Base-by-base conservation (phyloP, 768 basidiomycete species). In the Rhizopogon roseolus region DNA sequence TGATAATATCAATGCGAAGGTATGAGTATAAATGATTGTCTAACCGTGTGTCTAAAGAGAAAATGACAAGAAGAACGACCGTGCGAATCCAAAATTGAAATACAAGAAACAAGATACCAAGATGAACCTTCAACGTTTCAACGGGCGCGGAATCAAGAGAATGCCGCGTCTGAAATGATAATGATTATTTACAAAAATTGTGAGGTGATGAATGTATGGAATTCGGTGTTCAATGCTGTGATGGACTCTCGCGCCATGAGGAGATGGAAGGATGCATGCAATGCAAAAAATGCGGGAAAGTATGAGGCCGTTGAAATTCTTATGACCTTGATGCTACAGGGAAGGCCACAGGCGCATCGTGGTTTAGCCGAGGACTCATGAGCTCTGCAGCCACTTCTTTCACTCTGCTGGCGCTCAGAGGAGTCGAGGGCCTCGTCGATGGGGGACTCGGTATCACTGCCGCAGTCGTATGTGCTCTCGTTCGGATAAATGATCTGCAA, bases 341-440 rank as follows among this genome's bases (percentile, higher is more conserved):
- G 8, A 16, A 34, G 7, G 19, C 14, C 19, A 16, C 14, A 5
- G 19, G 19, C 19, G 14, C 14, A 5, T 36, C 19, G 3, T 48
- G 22, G 14, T 8, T 49, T 8, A 62, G 55, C 2, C 41, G 45
- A 54, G 49, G 27, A 8, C 17, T 48, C 51, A 58, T 48, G 42
- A 60, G 56, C 41, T 57, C 54, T 1, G 36, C 27, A 66, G 85
- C 62, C 57, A 93, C 88, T 81, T 94, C 90, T 59, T 83, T 80
- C 53, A 80, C 80, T 22, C 89, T 87, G 59, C 83, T 89, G 55
- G 84, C 64, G 29, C 73, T 76, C 77, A 87, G 54, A 16, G 60
- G 64, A 43, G 62, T 60, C 8, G 64, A 53, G 11, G 64, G 49
- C 16, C 27, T 51, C 1, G 49, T 10, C 38, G 62, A 14, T 8